A percentile compares a stretch with the other conserved stretches of the same genome.
These are phyloP conservation scores for Fusarium sp. DNA, from an alignment of 2,329 filamentous ascomycete species.

Conservation along the genomic window DNA sequence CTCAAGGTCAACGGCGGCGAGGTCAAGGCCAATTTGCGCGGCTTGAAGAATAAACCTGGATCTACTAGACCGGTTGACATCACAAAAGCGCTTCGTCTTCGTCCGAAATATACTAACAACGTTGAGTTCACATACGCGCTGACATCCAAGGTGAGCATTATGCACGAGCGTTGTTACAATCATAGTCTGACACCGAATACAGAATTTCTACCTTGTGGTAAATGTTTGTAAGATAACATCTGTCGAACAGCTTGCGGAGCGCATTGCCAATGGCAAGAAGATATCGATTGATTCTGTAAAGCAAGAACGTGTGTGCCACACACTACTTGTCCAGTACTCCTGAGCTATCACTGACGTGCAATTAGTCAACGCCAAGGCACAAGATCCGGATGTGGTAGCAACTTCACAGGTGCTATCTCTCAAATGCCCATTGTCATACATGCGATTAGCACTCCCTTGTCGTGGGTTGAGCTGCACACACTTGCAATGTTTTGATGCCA, in stretches of 20 bases:
- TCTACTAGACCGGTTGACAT: slow-evolving; percentile 94
- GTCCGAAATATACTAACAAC: slow-evolving; percentile 75
- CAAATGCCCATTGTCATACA: slow-evolving; percentile 90
- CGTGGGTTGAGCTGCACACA: slow-evolving; percentile 83
- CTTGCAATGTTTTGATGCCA: slow-evolving; percentile 93
- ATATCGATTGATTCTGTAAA: slow-evolving; percentile 85
- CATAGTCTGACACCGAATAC: slow-evolving; percentile 26
- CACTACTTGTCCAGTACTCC: slow-evolving; percentile 14
- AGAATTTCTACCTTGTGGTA: slow-evolving; percentile 78
- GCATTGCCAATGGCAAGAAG: slow-evolving; percentile 70
- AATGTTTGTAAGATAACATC: slow-evolving; percentile 79
- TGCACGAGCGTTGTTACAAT: slow-evolving; percentile 19
- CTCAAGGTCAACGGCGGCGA: slow-evolving; percentile 89
- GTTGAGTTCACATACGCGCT: slow-evolving; percentile 91
- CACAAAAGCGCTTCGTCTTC: slow-evolving; percentile 76
- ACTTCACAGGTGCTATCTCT: slow-evolving; percentile 89
- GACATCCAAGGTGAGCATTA: slow-evolving; percentile 76
- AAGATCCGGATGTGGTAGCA: slow-evolving; percentile 88
- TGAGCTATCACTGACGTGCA: slow-evolving; percentile 29
- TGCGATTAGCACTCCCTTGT: slow-evolving; percentile 81
- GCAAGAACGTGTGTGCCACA: slow-evolving; percentile 75
- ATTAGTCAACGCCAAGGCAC: slow-evolving; percentile 79
- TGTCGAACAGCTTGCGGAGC: slow-evolving; percentile 74
- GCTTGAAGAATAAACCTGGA: slow-evolving; percentile 94
- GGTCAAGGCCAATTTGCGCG: slow-evolving; percentile 90